Base-by-base conservation (phyloP, 129 eudicot genomes). In the Helichrysum umbraculigerum region DNA sequence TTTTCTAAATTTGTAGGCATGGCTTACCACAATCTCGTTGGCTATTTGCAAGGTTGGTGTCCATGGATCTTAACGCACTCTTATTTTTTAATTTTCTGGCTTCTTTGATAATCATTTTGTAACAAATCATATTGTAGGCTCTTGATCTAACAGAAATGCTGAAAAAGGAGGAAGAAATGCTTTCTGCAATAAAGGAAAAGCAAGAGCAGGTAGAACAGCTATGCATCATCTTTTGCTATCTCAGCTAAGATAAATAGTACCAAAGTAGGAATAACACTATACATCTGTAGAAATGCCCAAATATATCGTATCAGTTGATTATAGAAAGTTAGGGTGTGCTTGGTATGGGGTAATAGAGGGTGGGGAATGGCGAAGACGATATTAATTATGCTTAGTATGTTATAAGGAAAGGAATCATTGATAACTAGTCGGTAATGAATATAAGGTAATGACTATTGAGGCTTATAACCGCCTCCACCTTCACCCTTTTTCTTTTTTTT, bases 141-240 rank as follows among this genome's bases (percentile, higher is more conserved):
- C 87, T 94, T 85, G 98, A 94, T 87, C 85, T 94, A 30, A 77
- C 87, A 76, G 98, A 94, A 84, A 91, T 94, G 98, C 82, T 94
- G 68, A 91, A 91, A 85, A 88, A 88, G 84, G 97, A 91, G 88
- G 98, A 94, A 79, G 98, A 89, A 81, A 88, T 94, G 96, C 93
- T 94, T 58, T 70, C 87, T 67, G 96, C 97, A 52, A 80, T 94
- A 72, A 94, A 84, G 80, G 96, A 87, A 78, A 91, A 88, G 82
- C 87, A 81, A 74, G 73, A 73, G 62, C 86, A 87, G 91, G 97
- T 90, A 86, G 63, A 3, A 32, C 59, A 47, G 9, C 22, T 70
- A 41, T 58, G 0, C 17, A 11, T 68, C 33, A 59, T 67, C 33
- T 77, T 17, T 6, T 50, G 34, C 29, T 35, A 14, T 52, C 66